Percentiles rank a stretch among this genome's conserved stretches.
Conservation (phyloP, 805 yeast genomes). For the Candida ipomoeae region DNA sequence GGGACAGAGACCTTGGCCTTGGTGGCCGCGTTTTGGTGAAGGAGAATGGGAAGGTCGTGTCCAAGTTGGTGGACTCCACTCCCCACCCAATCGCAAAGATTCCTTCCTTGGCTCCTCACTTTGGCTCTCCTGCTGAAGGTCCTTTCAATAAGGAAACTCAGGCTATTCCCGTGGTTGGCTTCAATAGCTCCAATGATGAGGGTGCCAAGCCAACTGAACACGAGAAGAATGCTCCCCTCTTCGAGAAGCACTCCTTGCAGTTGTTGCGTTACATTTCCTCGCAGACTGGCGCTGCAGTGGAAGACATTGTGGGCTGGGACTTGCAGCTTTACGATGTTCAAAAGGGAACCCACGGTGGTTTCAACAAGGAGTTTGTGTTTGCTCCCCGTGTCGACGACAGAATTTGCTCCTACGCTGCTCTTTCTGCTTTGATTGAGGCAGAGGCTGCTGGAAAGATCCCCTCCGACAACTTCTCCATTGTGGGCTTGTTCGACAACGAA, state of each 20-base stretch:
- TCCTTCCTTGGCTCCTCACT: slow-evolving; percentile 85
- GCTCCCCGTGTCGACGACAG: slow-evolving; percentile 86
- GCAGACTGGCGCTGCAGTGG: slow-evolving; percentile 53
- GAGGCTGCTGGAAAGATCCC: slow-evolving; percentile 20
- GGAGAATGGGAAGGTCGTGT: slow-evolving; percentile 30
- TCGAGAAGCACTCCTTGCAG: slow-evolving; percentile 63
- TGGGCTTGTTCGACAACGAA: slow-evolving; percentile 72
- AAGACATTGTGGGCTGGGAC: slow-evolving; percentile 65
- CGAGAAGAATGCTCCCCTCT: slow-evolving; percentile 60
- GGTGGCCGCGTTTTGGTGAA: slow-evolving; percentile 72
- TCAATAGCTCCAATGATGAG: slow-evolving; percentile 33
- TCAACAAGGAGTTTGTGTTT: slow-evolving; percentile 69
- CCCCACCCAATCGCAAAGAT: slow-evolving; percentile 74
- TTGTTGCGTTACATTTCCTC: slow-evolving; percentile 67
- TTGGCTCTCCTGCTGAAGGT: slow-evolving; percentile 62
- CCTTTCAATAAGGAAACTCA: slow-evolving; percentile 77
- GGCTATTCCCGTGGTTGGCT: slow-evolving; percentile 76
- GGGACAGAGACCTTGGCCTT: slow-evolving; percentile 82
- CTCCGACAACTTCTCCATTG: slow-evolving; percentile 47
- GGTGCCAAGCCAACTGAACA: slow-evolving; percentile 47
- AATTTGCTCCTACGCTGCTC: slow-evolving; percentile 72
- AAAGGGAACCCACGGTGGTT: slow-evolving; percentile 73
- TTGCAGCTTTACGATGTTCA: slow-evolving; percentile 80
- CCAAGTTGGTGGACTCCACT: slow-evolving; percentile 51
- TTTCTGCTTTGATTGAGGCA: slow-evolving; percentile 50